Percentiles rank a stretch among this genome's conserved stretches.
phyloP scores from a whole-genome alignment of 2,329 filamentous ascomycete genomes.

The Dothideomycetes sp. region DNA sequence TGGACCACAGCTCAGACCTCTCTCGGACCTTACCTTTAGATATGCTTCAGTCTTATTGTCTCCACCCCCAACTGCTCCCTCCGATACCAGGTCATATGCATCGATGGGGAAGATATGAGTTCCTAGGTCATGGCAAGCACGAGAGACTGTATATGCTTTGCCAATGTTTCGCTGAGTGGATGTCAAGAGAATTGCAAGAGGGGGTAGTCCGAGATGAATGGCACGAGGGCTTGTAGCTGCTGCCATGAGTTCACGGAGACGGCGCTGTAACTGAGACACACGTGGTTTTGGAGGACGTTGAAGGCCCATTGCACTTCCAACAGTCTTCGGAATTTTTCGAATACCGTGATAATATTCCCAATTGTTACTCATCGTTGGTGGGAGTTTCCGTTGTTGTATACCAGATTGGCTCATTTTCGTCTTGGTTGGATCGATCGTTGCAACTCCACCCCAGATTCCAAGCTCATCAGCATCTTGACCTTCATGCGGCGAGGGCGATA shows the following conservation, averaged over 20 bases:
- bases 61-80: slow-evolving; percentile 73
- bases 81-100: slow-evolving; percentile 88
- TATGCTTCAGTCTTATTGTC: slow-evolving; percentile 94
- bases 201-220: slow-evolving; percentile 76
- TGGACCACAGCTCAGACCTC: slow-evolving; percentile 78
- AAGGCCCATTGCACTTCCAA: slow-evolving; percentile 49
- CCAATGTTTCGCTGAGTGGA: slow-evolving; percentile 92
- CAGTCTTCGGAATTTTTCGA: slow-evolving; percentile 49
- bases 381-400: slow-evolving; percentile 71
- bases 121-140: slow-evolving; percentile 79
- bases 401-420: slow-evolving; percentile 90
- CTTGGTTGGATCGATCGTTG: slow-evolving; percentile 73
- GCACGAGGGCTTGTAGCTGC: slow-evolving; percentile 83
- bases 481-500: slow-evolving; percentile 35
- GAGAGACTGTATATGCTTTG: slow-evolving; percentile 68
- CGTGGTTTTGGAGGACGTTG: slow-evolving; percentile 31
- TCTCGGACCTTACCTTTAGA: slow-evolving; percentile 75
- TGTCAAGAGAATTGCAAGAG: slow-evolving; percentile 76
- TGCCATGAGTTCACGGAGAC: slow-evolving; percentile 74
- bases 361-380: slow-evolving; percentile 62
- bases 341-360: slow-evolving; percentile 85
- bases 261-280: slow-evolving; percentile 42
- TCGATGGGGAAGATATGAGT: slow-evolving; percentile 84
- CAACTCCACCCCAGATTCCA: slow-evolving; percentile 76
- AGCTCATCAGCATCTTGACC: slow-evolving; percentile 50